Percentiles rank a stretch among this genome's conserved stretches.
phyloP scores from a whole-genome alignment of 2,329 filamentous ascomycete genomes.

The Neonectria coccinea region DNA sequence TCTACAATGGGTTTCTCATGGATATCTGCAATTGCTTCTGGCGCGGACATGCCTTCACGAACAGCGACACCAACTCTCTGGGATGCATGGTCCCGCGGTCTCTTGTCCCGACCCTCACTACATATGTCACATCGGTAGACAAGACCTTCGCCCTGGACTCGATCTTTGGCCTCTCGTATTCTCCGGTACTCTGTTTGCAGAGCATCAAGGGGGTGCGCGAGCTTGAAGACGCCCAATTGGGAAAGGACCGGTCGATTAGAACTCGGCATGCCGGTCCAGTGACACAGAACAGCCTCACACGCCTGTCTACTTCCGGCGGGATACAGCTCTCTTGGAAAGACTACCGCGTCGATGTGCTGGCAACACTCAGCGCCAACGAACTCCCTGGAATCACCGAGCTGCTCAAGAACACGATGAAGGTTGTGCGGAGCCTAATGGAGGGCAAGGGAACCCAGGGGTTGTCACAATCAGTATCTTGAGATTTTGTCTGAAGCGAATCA shows the following conservation, averaged over 20 bases:
- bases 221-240: slow-evolving; percentile 67
- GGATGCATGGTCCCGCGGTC: slow-evolving; percentile 63
- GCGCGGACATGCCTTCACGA: slow-evolving; percentile 78
- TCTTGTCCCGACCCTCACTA: slow-evolving; percentile 59
- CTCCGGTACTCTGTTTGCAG: slow-evolving; percentile 67
- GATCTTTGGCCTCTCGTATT: slow-evolving; percentile 70
- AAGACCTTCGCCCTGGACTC: slow-evolving; percentile 59
- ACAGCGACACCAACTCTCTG: slow-evolving; percentile 70
- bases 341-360: slow-evolving; percentile 79
- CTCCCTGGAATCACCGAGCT: slow-evolving; percentile 75
- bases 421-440: slow-evolving; percentile 67
- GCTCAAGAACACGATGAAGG: slow-evolving; percentile 86
- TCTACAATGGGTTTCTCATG: slow-evolving; percentile 88
- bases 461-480: slow-evolving; percentile 11
- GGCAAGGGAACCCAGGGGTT: slow-evolving; percentile 41
- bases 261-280: slow-evolving; percentile 75
- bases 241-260: slow-evolving; percentile 53
- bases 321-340: slow-evolving; percentile 76
- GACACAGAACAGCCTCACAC: slow-evolving; percentile 72
- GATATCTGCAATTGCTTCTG: slow-evolving; percentile 88
- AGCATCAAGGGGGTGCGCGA: slow-evolving; percentile 67
- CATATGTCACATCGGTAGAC: slow-evolving; percentile 63
- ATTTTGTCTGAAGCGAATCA: neutral
- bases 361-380: slow-evolving; percentile 72
- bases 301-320: slow-evolving; percentile 74